Base-by-base conservation (phyloP, 208 protist genomes). In the Trypanosoma cruzi region DNA sequence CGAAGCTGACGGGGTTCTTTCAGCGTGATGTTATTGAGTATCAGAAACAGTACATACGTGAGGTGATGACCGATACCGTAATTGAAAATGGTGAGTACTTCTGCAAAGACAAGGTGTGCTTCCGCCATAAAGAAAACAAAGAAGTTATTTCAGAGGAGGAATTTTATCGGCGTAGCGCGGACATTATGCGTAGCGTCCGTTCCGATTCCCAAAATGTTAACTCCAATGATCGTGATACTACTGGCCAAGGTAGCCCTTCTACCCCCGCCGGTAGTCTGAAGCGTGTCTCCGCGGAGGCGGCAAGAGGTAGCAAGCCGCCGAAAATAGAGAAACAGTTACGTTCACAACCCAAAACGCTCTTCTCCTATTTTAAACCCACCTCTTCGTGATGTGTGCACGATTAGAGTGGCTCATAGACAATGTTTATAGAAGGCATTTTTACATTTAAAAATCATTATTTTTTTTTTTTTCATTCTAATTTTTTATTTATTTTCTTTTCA, bases 101-200 rank as follows among this genome's bases (percentile, higher is more conserved):
- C 50, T 93, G 82, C 60, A 49, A 60, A 22, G 88, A 96, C 59
- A 65, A 77, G 24, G 49, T 82, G 32, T 61, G 62, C 36, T 96
- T 92, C 71, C 73, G 76, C 6, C 68, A 71, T 52, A 80, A 50
- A n/a, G 28, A n/a, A 22, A 89, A 71, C 0, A 73, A 68, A 0
- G 84, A 91, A n/a, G 37, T 81, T 5, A 72, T 96, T 58, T 85
- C 75, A 14, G 84, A 92, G 74, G 81, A 86, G 36, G 87, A 85
- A 49, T 96, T 88, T 64, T 75, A 84, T 50, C 44, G 59, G 42
- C 69, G 66, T 5, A 80, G 75, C 4, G 50, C 71, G 2, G 82
- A 87, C 40, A 28, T 92, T 0, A 54, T 77, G 24, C 52, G 40
- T 22, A 61, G 56, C 24, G 13, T 36, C 40, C 16, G 28, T 13